phyloP scores from a whole-genome alignment of 192 early-diverging fungal species.

The Entomortierella lignicola region DNA sequence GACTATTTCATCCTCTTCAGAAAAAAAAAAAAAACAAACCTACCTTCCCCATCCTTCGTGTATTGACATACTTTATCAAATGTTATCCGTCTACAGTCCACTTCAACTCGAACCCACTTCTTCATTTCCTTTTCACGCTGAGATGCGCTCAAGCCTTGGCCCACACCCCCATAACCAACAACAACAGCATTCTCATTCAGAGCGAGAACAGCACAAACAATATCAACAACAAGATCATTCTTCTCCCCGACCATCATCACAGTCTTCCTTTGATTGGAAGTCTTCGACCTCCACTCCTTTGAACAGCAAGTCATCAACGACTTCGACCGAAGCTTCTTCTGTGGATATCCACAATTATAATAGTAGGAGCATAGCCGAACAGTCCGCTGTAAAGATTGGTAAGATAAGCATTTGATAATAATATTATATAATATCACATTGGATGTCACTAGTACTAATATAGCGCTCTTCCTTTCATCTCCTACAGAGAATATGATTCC shows the following conservation, averaged over 20 bases:
- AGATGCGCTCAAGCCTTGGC: constrained; percentile 30
- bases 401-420: background rate
- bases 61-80: constrained; percentile 26
- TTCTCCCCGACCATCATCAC: background rate
- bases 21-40: background rate
- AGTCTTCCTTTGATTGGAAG: constrained; percentile 12
- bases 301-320: constrained; percentile 22
- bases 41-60: background rate
- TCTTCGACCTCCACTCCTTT: constrained; percentile 7
- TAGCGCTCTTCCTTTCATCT: background rate
- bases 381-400: constrained; percentile 21
- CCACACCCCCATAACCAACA: constrained; percentile 19
- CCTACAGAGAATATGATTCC: constrained; percentile 31
- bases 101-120: constrained; percentile 46
- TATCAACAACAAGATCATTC: background rate
- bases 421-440: no score
- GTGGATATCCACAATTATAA: background rate
- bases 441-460: background rate
- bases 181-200: no score
- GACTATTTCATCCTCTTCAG: no score
- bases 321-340: constrained; percentile 9
- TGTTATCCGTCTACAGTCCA: constrained; percentile 52
- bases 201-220: background rate
- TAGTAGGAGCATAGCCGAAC: constrained; percentile 10
- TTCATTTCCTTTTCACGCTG: constrained; percentile 48